phyloP scores from a whole-genome alignment of 2,329 filamentous ascomycete species.

The Neospermospora avenae region DNA sequence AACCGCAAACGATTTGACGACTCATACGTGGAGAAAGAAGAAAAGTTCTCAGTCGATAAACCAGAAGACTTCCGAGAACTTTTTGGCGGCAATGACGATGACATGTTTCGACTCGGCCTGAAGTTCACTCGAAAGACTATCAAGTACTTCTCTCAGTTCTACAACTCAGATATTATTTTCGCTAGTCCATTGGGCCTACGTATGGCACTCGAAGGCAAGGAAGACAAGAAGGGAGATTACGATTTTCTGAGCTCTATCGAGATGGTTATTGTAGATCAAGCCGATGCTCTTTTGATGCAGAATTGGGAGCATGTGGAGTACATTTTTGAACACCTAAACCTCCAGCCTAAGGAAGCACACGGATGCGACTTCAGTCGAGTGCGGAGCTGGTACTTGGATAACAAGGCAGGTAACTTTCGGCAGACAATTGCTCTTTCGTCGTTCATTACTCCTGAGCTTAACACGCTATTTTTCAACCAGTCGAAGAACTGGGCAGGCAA shows the following conservation, averaged over 20 bases:
- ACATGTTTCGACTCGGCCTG: constrained; percentile 93
- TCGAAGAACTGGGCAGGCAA: constrained; percentile 82
- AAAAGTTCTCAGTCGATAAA: constrained; percentile 68
- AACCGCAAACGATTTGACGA: constrained; percentile 92
- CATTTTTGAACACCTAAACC: constrained; percentile 87
- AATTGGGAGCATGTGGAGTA: constrained; percentile 97
- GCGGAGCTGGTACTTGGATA: constrained; percentile 88
- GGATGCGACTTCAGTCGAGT: constrained; percentile 93
- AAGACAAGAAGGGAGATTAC: constrained; percentile 66
- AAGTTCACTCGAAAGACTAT: constrained; percentile 96
- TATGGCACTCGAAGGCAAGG: constrained; percentile 79
- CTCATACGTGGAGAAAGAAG: constrained; percentile 67
- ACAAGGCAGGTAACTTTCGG: constrained; percentile 73
- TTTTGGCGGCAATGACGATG: constrained; percentile 93
- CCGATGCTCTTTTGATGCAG: constrained; percentile 92
- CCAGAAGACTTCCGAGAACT: constrained; percentile 85
- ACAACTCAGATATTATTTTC: constrained; percentile 92
- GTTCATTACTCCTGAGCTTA: constrained; percentile 86
- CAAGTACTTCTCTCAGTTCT: constrained; percentile 93
- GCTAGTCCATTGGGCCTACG: constrained; percentile 86
- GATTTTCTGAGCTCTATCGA: constrained; percentile 96
- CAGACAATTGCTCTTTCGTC: constrained; percentile 81
- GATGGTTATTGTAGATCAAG: constrained; percentile 84
- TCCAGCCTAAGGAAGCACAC: constrained; percentile 83
- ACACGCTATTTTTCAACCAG: constrained; percentile 70